These are phyloP conservation scores for Moesziomyces globuligerus DNA, from an alignment of 1,284 basidiomycete species.

Conservation along the genomic window DNA sequence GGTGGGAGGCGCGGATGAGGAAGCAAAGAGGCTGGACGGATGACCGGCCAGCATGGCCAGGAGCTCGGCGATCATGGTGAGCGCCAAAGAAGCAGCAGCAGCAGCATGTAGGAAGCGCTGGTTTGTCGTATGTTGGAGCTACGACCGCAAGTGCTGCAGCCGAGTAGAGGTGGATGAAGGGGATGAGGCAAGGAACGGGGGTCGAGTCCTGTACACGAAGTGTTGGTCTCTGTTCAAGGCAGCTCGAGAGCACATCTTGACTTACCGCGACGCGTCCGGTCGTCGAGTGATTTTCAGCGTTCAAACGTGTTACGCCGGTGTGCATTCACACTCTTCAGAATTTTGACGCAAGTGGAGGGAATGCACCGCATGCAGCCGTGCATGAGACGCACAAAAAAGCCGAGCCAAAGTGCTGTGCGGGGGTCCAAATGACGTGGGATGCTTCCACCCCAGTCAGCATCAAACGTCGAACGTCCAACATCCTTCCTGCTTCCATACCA, in stretches of 20 bases:
- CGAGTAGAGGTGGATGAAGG: slow-evolving; percentile 1
- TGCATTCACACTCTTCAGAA: not conserved
- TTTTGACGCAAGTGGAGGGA: slow-evolving; percentile 7
- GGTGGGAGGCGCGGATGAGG: slow-evolving; percentile 15
- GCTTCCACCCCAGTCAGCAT: no score
- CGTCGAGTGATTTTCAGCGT: not conserved
- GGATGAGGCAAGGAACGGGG: not conserved
- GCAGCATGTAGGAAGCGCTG: not conserved
- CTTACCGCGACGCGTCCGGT: slow-evolving; percentile 29
- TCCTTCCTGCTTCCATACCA: no score
- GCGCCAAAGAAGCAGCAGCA: no score
- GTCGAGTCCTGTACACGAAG: no score
- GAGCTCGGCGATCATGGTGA: slow-evolving; percentile 45
- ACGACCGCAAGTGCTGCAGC: not conserved
- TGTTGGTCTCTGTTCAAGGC: slow-evolving; percentile 32
- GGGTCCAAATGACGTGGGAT: not conserved
- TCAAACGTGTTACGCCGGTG: slow-evolving; percentile 4
- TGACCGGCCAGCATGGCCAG: slow-evolving; percentile 50
- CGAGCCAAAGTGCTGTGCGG: not conserved
- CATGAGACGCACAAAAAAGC: not conserved
- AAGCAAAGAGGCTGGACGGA: slow-evolving; percentile 48
- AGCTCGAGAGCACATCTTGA: no score
- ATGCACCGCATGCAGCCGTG: not conserved
- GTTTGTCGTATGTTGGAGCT: not conserved
- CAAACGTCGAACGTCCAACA: no score